phyloP scores from a whole-genome alignment of 1,284 basidiomycete species.

The Marasmius tenuissimus region DNA sequence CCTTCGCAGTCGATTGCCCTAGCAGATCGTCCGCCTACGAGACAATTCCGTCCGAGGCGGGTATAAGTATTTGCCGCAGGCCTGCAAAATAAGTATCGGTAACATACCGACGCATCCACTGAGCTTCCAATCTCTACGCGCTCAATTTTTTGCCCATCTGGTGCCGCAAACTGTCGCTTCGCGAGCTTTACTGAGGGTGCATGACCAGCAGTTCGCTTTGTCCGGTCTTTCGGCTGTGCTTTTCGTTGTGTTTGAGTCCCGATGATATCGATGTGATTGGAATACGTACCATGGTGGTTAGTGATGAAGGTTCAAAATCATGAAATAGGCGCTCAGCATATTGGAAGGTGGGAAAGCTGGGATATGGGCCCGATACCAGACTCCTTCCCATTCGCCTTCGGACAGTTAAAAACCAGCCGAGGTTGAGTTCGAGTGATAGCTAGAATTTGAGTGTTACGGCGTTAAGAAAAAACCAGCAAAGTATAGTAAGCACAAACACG shows the following conservation, averaged over 20 bases:
- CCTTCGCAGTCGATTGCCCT: conserved; percentile 21
- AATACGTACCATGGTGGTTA: background rate
- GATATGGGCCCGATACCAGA: background rate
- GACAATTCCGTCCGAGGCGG: background rate
- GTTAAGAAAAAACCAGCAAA: too few relatives aligned
- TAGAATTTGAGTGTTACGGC: too few relatives aligned
- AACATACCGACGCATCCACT: conserved; percentile 36
- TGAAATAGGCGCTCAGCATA: background rate
- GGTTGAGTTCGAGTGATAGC: too few relatives aligned
- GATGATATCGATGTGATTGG: background rate
- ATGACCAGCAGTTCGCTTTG: conserved; percentile 46
- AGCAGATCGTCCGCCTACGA: conserved; percentile 50
- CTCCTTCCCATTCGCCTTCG: too few relatives aligned
- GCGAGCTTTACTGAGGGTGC: conserved; percentile 49
- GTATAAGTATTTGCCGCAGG: background rate
- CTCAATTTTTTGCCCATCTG: conserved; percentile 44
- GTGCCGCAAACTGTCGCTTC: conserved; percentile 49
- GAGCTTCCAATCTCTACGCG: conserved; percentile 44
- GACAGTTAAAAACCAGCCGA: too few relatives aligned
- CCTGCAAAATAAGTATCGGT: background rate
- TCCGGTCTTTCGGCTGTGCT: conserved; percentile 58
- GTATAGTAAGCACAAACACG: too few relatives aligned
- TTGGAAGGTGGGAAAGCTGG: background rate
- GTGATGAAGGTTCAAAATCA: background rate
- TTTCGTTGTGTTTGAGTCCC: background rate